These are phyloP conservation scores for Funneliformis geosporum DNA, from an alignment of 192 early-diverging fungal genomes.

Conservation along the genomic window DNA sequence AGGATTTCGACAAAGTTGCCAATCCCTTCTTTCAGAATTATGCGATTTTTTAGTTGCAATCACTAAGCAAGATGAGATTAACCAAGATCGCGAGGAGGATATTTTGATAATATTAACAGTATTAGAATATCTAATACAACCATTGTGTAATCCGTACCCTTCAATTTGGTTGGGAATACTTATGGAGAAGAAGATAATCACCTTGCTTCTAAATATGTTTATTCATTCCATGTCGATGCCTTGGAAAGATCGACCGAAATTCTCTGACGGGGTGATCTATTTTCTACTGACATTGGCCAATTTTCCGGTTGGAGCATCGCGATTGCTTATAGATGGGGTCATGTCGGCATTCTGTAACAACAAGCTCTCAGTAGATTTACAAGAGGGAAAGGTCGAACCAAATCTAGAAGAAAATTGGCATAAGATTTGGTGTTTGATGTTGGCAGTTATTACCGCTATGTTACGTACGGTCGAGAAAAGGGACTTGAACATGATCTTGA, in stretches of 20 bases:
- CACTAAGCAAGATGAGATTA: background rate
- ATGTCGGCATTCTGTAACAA: conserved; percentile 21
- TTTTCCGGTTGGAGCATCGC: conserved; percentile 8
- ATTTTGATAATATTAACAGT: conserved; percentile 14
- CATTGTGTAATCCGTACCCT: conserved; percentile 23
- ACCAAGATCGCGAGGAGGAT: conserved; percentile 9
- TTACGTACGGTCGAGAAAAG: conserved; percentile 41
- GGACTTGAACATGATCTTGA: conserved; percentile 45
- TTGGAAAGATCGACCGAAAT: conserved; percentile 19
- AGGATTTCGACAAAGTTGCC: conserved; percentile 19
- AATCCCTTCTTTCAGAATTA: conserved; percentile 11
- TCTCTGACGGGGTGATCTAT: conserved; percentile 9
- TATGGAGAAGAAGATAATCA: conserved; percentile 14
- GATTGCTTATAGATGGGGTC: background rate
- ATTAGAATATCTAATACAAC: conserved; percentile 13
- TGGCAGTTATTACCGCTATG: conserved; percentile 48
- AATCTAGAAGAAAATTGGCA: conserved; percentile 39
- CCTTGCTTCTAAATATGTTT: conserved; percentile 19
- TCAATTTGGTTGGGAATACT: conserved; percentile 16
- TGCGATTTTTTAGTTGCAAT: background rate
- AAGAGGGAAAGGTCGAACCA: conserved; percentile 4
- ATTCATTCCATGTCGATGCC: conserved; percentile 11
- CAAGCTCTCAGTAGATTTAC: background rate
- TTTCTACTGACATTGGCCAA: conserved; percentile 23
- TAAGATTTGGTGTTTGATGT: conserved; percentile 53